A percentile compares a stretch with the other conserved stretches of the same genome.
phyloP scores from a whole-genome alignment of 1,284 basidiomycete species.

The Microbotryum scabiosae region DNA sequence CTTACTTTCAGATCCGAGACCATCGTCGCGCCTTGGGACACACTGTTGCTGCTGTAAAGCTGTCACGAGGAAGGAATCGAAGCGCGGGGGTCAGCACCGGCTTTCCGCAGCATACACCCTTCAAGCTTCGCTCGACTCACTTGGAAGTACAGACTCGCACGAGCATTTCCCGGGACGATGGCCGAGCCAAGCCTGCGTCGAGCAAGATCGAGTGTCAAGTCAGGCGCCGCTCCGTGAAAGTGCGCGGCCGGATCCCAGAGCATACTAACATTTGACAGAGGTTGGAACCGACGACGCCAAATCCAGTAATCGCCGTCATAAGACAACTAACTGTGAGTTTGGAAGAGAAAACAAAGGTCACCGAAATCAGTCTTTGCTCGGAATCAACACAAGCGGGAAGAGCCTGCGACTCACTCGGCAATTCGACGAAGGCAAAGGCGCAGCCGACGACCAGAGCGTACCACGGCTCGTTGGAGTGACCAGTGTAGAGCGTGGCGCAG shows the following conservation, averaged over 20 bases:
- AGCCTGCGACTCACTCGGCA: conserved; percentile 16
- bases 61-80: conserved; percentile 31
- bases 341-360: neutral
- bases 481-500: conserved; percentile 39
- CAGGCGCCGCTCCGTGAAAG: too few species aligned
- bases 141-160: conserved; percentile 52
- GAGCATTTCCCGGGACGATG: conserved; percentile 53
- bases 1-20: conserved; percentile 43
- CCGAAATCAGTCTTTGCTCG: neutral
- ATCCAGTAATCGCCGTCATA: conserved; percentile 44
- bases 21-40: conserved; percentile 54
- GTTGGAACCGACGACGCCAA: conserved; percentile 50
- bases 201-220: too few species aligned
- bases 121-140: conserved; percentile 43
- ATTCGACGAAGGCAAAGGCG: conserved; percentile 46
- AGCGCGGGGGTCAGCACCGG: too few species aligned
- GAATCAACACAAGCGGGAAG: too few species aligned
- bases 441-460: conserved; percentile 50
- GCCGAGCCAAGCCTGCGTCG: conserved; percentile 54
- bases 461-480: conserved; percentile 46
- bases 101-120: too few species aligned
- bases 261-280: conserved; percentile 46
- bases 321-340: conserved; percentile 39
- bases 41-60: conserved; percentile 51
- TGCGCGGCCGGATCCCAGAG: conserved; percentile 37